Conservation (phyloP, 768 basidiomycete species). For the Mycena haematopus region DNA sequence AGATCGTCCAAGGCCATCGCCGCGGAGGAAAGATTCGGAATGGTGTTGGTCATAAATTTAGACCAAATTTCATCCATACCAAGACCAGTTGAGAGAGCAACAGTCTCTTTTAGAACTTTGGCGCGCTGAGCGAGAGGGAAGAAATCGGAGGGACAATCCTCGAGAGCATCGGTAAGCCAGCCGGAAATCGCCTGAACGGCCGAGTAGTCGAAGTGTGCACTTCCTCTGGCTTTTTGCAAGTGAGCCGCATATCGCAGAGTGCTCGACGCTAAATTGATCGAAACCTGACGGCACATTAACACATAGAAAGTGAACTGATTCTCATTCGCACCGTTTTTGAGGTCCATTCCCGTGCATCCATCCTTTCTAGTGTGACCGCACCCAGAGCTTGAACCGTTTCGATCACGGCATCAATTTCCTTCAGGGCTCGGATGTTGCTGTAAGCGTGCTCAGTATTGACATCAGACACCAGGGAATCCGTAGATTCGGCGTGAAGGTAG, state of each 20-base stretch:
- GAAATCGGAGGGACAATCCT: conserved; percentile 43
- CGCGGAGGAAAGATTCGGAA: conserved; percentile 22
- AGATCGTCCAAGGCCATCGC: conserved; percentile 34
- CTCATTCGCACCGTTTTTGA: conserved; percentile 35
- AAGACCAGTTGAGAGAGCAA: conserved; percentile 72
- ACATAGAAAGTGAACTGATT: background rate
- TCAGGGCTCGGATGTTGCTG: conserved; percentile 29
- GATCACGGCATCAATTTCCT: conserved; percentile 29
- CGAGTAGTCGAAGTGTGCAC: conserved; percentile 66
- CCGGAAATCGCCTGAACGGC: conserved; percentile 62
- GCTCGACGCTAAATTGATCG: conserved; percentile 41
- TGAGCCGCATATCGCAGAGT: conserved; percentile 47
- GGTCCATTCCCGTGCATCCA: conserved; percentile 17
- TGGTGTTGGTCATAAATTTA: conserved; percentile 42
- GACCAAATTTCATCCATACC: conserved; percentile 80
- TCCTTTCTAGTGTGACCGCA: conserved; percentile 21
- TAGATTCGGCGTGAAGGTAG: conserved; percentile 43
- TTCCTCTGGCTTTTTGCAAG: conserved; percentile 49
- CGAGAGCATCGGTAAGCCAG: conserved; percentile 55
- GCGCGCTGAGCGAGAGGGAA: conserved; percentile 39
- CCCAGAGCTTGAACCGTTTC: conserved; percentile 26
- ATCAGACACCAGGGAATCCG: conserved; percentile 4
- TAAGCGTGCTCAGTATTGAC: conserved; percentile 20
- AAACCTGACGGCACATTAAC: conserved; percentile 32
- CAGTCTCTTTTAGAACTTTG: conserved; percentile 49